Evolutionary conservation across 2,329 filamentous ascomycete species (phyloP).

Genomic region (Colletotrichum tanaceti): DNA sequence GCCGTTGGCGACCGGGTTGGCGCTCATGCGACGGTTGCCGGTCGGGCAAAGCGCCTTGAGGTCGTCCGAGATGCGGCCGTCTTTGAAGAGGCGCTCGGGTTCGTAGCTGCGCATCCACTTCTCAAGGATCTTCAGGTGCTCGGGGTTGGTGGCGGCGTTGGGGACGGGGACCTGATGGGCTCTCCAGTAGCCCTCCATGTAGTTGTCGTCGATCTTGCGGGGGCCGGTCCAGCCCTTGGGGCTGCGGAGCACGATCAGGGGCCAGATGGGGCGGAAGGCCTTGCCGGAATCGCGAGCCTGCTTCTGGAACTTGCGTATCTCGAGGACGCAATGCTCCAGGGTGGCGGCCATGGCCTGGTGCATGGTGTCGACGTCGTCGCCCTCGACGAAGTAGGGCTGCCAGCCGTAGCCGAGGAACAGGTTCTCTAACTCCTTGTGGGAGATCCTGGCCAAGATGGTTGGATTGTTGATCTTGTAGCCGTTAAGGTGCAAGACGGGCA

Average conservation of each 20-base stretch:
- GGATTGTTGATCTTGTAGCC: slow-evolving; percentile 90
- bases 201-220: slow-evolving; percentile 76
- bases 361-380: slow-evolving; percentile 78
- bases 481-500: slow-evolving; percentile 82
- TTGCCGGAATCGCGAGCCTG: slow-evolving; percentile 77
- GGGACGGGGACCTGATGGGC: slow-evolving; percentile 82
- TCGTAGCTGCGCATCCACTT: slow-evolving; percentile 82
- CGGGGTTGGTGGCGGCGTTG: slow-evolving; percentile 72
- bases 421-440: slow-evolving; percentile 76
- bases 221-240: slow-evolving; percentile 86
- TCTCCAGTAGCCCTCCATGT: slow-evolving; percentile 81
- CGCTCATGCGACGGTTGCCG: slow-evolving; percentile 78
- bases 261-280: slow-evolving; percentile 78
- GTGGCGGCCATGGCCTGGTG: slow-evolving; percentile 86
- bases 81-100: slow-evolving; percentile 76
- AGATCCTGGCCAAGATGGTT: slow-evolving; percentile 78
- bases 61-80: slow-evolving; percentile 72
- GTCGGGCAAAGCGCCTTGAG: slow-evolving; percentile 73
- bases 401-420: slow-evolving; percentile 82
- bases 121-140: slow-evolving; percentile 76
- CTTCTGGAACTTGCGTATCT: slow-evolving; percentile 77
- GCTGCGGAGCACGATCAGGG: slow-evolving; percentile 81
- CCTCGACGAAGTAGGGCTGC: slow-evolving; percentile 84
- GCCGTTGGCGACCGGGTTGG: slow-evolving; percentile 80
- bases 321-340: slow-evolving; percentile 75